Base-by-base conservation (phyloP, 768 basidiomycete species). In the Macrocybe gigantea region DNA sequence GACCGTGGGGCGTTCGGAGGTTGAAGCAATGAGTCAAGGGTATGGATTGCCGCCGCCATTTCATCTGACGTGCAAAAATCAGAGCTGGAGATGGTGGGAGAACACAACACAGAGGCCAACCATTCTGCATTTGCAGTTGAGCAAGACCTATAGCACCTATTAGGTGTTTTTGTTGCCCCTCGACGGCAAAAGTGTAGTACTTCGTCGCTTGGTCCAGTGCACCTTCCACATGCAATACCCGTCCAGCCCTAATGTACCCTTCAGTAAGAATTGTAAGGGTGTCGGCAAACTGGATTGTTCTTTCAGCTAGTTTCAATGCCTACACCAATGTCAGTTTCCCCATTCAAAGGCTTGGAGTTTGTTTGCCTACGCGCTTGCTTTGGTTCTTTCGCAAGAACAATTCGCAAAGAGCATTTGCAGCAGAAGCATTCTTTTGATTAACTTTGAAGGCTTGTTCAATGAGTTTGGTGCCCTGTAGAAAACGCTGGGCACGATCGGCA, bases 241-340 rank as follows among this genome's bases (percentile, higher is more conserved):
- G 80, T 2, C 84, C 95, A 10, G 93, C 83, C 32, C 87, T 77
- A 11, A 94, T 67, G 58, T 93, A 88, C 2, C 93, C 87, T 56
- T 96, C 94, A 1, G 89, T 86, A 30, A 94, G 74, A 11, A 95
- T 71, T 0, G 88, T 76, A 32, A 91, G 72, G 0, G 88, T 92
- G 57, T 98, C 95, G 0, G 94, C 88, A 58, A 89, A 96, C 60
- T 97, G 93, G 36, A 98, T 83, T 0, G 93, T 87, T 44, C 93
- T 80, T 58, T 98, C 96, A 15, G 93, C 93, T 13, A 98, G 72
- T 71, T 98, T 99, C 38, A 95, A 64, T 0, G 93, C 91, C 83
- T 93, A 47, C 1, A 39, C 30, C 13, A 46, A 14, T 49, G 43
- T 52, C 45, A 41, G 22, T 41, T 37, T 10, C 6, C 22, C 33